Conservation (phyloP, 108 stramenopile species). For the Nitzschia sp. region DNA sequence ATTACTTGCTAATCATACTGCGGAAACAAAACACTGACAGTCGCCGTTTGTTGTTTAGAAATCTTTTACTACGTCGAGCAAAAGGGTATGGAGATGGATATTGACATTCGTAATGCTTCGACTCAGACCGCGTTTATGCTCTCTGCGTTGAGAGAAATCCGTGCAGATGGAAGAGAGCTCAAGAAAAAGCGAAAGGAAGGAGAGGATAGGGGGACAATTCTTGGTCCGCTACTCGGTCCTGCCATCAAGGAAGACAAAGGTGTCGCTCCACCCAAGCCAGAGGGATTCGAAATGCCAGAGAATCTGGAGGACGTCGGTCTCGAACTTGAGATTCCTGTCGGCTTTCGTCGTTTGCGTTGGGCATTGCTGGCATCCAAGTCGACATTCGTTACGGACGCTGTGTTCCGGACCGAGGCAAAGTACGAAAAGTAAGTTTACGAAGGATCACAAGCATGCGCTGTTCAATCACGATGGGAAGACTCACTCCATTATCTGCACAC, state of each 20-base stretch:
- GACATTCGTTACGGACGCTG: constrained; percentile 57
- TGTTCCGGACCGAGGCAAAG: constrained; percentile 55
- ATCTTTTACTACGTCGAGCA: constrained; percentile 78
- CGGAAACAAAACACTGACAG: background rate
- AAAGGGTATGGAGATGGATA: constrained; percentile 87
- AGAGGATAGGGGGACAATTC: constrained; percentile 36
- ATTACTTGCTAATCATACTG: no score
- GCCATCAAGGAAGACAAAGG: constrained; percentile 62
- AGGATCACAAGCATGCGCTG: no score
- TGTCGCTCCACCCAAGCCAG: constrained; percentile 45
- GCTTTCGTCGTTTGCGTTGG: constrained; percentile 72
- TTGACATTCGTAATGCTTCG: constrained; percentile 47
- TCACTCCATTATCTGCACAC: background rate
- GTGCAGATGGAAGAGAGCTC: constrained; percentile 50
- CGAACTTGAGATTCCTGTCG: constrained; percentile 78
- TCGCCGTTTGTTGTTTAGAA: constrained; percentile 28
- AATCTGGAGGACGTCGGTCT: constrained; percentile 68
- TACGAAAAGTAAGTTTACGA: constrained; percentile 58
- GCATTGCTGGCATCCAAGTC: constrained; percentile 59
- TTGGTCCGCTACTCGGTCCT: constrained; percentile 71
- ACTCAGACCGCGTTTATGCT: constrained; percentile 79
- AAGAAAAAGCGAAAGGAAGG: constrained; percentile 53
- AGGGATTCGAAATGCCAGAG: constrained; percentile 55
- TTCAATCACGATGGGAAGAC: no score
- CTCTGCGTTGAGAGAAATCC: constrained; percentile 69